Evolutionary conservation across 441 rosid genomes (phyloP).

Genomic region (Hypseocharis bilobata): DNA sequence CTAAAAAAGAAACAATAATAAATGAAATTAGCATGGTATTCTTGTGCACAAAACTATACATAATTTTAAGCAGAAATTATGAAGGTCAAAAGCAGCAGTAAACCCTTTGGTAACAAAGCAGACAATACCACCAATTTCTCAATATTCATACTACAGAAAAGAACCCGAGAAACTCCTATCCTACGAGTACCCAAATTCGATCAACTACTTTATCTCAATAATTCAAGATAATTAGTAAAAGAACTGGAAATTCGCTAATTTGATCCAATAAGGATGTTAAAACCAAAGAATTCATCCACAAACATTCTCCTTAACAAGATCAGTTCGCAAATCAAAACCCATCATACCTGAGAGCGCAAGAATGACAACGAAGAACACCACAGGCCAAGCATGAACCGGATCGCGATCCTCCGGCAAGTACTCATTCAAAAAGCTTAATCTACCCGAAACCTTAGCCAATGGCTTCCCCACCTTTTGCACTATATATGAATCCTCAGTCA

Average conservation of each 20-base stretch:
- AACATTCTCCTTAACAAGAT: neutral
- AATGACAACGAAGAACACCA: constrained; percentile 56
- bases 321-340: neutral
- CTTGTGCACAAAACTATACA: no score
- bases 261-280: neutral
- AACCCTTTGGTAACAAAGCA: no score
- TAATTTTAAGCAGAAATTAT: no score
- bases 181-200: no score
- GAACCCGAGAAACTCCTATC: no score
- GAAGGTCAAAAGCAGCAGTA: no score
- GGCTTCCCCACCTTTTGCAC: constrained; percentile 65
- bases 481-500: constrained; percentile 62
- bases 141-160: no score
- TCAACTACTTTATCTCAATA: no score
- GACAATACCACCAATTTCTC: no score
- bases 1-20: no score
- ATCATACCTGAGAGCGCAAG: constrained; percentile 61
- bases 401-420: constrained; percentile 97
- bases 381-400: constrained; percentile 80
- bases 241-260: neutral
- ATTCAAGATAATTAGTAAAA: neutral
- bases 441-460: constrained; percentile 46
- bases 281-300: neutral
- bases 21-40: no score
- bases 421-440: constrained; percentile 63